Evolutionary conservation across 768 basidiomycete species (phyloP), one percentile per base, ranked within the genome.

Genomic region (Pleurotus platypus): DNA sequence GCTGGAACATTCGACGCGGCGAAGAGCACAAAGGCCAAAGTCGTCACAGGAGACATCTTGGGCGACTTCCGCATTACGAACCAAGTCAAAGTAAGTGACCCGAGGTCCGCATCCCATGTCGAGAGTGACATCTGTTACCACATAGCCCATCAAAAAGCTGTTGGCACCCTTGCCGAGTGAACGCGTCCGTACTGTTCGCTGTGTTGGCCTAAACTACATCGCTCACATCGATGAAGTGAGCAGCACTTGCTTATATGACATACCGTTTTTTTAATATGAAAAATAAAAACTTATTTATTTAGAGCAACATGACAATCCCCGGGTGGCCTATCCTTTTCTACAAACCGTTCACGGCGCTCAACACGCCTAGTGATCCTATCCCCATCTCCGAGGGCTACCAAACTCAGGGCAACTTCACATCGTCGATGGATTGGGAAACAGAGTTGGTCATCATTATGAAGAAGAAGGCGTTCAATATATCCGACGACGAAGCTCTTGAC

Each of bases 381-480:
- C 71, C 71, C 18, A 62, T 75, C 18, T 70, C 67, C 18, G 66
- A 66, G 40, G 73, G 73, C 16, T 76, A 71, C 60, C 74, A 74
- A 61, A 73, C 69, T 3, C 74, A 74, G 56, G 70, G 71, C 18
- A 70, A 73, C 51, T 76, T 76, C 65, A 72, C 70, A 15, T 74
- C 73, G 0, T 66, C 62, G 5, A 75, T 75, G 73, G 75, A 76
- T 57, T 76, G 74, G 55, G 75, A 76, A 61, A 71, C 72, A 11
- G 76, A 76, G 51, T 65, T 77, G 40, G 75, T 77, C 15, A 65
- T 77, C 13, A 58, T 77, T 7, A 75, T 77, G n/a, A 74, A 72
- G 66, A 75, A 70, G 56, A 65, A 63, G 49, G 75, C 74, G 18
- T 76, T 71, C 69, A 75, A 76, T 57, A 75, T 77, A 57, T 69